Base-by-base conservation (phyloP, 441 rosid species). In the Bocquillonia castaneifolia region DNA sequence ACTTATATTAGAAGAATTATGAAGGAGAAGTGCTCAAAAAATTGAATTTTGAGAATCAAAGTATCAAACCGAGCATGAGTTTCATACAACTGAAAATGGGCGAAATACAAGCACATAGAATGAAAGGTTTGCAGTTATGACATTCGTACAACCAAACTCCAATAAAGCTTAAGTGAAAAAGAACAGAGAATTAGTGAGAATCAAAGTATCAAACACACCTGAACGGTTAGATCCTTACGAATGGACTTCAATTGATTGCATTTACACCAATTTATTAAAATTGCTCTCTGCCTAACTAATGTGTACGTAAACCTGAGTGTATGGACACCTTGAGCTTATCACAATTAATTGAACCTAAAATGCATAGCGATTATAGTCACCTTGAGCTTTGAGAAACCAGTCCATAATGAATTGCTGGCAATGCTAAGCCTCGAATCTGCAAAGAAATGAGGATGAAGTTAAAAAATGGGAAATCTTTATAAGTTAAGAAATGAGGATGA, bases 171-270 rank as follows among this genome's bases (percentile, higher is more conserved):
- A 23, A 10, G 13, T 23, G 3, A 15, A 17, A 55, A 47, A 31
- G 12, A 23, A 29, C 37, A 50, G 22, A 13, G 9, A 25, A 3
- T 12, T 55, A 6, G 44, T 29, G 34, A 17, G 12, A 44, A 65
- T 9, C 28, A 6, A 22, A 52, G 67, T 26, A 58, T 64, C 72
- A 63, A 37, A 64, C 68, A 74, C 77, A 92, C 99, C 98, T 84
- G 99, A 28, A 95, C 99, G 8, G 98, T 95, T 70, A 95, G 83
- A 78, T 95, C 98, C 81, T 95, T 98, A 45, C 99, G 99, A 76
- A 95, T 92, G 65, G 99, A 95, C 75, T 95, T 95, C 84, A 95
- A 78, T 74, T 95, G 98, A 82, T 95, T 97, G 74, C 99, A 95
- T 81, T 92, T 95, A 45, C 82, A 88, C 50, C n/a, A n/a, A n/a